Percentiles rank a stretch among this genome's conserved stretches.
Evolutionary conservation across 495 filamentous ascomycete species (phyloP).

Genomic region (Trichoderma gamsii): DNA sequence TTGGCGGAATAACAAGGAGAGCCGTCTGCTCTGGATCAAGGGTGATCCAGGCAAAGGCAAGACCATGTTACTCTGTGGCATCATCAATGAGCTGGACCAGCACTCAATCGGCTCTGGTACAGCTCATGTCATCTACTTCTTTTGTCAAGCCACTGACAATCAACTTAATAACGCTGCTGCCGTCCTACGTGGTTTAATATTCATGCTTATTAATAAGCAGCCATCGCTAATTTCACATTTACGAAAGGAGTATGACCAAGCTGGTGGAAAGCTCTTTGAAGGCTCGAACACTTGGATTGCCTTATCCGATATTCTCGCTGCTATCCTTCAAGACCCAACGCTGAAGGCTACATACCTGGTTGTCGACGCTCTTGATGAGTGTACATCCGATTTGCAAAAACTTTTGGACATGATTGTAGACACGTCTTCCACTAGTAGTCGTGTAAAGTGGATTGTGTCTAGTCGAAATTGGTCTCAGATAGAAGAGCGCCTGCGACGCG

Average conservation of each 20-base stretch:
- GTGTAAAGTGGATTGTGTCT: conserved; percentile 6
- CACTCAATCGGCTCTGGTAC: conserved; percentile 10
- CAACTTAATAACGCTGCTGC: conserved; percentile 36
- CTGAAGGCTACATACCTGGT: conserved; percentile 16
- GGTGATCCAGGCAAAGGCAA: conserved; percentile 42
- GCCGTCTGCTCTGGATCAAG: conserved; percentile 32
- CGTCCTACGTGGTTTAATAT: conserved; percentile 39
- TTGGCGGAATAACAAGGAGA: conserved; percentile 19
- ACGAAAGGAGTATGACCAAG: conserved; percentile 26
- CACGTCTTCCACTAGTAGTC: neutral
- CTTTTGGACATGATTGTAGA: neutral
- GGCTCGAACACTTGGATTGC: conserved; percentile 28
- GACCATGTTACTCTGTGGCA: conserved; percentile 43
- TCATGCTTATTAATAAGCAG: conserved; percentile 31
- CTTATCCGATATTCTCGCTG: conserved; percentile 27
- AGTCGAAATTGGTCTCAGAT: neutral
- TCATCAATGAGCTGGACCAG: conserved; percentile 31
- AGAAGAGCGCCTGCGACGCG: neutral
- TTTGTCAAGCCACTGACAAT: conserved; percentile 34
- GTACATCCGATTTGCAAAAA: neutral
- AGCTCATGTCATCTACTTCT: conserved; percentile 38
- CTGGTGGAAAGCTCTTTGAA: conserved; percentile 28
- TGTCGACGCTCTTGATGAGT: conserved; percentile 14
- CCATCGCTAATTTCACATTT: conserved; percentile 30
- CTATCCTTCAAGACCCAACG: conserved; percentile 28